phyloP scores from a whole-genome alignment of 2,329 filamentous ascomycete genomes.

The Macrophomina tecta region DNA sequence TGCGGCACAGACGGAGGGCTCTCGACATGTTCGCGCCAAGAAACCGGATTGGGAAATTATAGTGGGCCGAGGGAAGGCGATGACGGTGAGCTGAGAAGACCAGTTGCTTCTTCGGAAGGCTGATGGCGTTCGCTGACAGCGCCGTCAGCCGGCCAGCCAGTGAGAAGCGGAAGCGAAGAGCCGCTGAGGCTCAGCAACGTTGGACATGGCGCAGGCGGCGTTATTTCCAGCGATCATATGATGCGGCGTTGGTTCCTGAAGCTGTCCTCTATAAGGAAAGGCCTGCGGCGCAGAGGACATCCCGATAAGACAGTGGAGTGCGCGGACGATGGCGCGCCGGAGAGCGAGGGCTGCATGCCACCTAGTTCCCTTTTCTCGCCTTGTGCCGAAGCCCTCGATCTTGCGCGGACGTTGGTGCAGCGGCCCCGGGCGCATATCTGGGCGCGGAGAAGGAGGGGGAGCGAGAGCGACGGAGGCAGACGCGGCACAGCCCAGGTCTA shows the following conservation, averaged over 20 bases:
- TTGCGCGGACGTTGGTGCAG: no score
- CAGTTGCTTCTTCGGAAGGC: neutral
- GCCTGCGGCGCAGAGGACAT: neutral
- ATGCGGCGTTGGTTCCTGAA: neutral
- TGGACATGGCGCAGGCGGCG: neutral
- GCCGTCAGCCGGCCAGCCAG: neutral
- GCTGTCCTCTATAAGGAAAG: no score
- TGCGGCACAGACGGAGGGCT: neutral
- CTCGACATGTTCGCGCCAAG: neutral
- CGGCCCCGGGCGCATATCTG: no score
- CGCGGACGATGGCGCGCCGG: no score
- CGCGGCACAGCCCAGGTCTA: neutral
- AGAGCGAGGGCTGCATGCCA: no score
- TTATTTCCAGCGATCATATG: neutral
- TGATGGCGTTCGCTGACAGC: neutral
- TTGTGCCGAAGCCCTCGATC: no score
- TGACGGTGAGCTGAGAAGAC: neutral
- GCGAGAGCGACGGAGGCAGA: neutral
- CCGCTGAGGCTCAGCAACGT: constrained; percentile 5
- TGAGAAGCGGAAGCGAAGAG: neutral
- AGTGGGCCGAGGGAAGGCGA: neutral
- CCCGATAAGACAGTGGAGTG: no score
- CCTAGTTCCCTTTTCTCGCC: no score
- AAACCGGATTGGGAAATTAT: neutral
- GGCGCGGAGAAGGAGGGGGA: neutral